phyloP scores from a whole-genome alignment of 768 basidiomycete genomes.

The Cystofilobasidium bisporidii region DNA sequence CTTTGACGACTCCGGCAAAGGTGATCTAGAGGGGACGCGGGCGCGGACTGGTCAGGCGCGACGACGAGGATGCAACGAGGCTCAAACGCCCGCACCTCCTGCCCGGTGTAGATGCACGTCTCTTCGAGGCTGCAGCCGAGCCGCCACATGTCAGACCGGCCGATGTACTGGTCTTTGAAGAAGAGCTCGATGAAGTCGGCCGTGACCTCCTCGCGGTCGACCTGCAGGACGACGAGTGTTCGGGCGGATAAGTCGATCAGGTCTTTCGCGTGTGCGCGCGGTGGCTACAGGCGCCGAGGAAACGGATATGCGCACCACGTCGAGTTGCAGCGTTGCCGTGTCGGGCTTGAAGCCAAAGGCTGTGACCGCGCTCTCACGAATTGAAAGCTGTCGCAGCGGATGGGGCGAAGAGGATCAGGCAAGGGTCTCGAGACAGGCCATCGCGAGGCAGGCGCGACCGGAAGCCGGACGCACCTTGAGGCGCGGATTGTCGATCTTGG shows the following conservation, averaged over 20 bases:
- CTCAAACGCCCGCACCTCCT: constrained; percentile 65
- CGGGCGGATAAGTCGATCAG: background rate
- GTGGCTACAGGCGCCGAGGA: background rate
- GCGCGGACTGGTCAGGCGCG: too few relatives aligned
- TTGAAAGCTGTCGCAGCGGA: background rate
- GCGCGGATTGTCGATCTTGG: constrained; percentile 8
- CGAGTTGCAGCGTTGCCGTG: constrained; percentile 13
- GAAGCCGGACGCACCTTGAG: background rate
- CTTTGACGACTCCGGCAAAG: constrained; percentile 67
- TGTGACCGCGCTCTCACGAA: background rate
- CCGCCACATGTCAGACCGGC: constrained; percentile 94
- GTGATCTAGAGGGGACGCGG: constrained; percentile 35
- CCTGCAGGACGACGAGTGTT: constrained; percentile 42
- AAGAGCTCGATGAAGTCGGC: constrained; percentile 60
- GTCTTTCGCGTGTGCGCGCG: background rate
- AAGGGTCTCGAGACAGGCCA: too few relatives aligned
- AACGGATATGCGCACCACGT: constrained; percentile 15
- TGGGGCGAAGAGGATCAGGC: too few relatives aligned
- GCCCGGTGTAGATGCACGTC: constrained; percentile 69
- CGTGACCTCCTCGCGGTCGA: constrained; percentile 48
- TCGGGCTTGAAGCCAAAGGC: constrained; percentile 8
- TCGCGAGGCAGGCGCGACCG: background rate
- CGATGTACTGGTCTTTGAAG: constrained; percentile 91
- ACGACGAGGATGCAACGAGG: too few relatives aligned
- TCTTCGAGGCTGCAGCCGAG: constrained; percentile 70